A percentile compares a stretch with the other conserved stretches of the same genome.
These are phyloP conservation scores for Gracilariopsis chorda DNA, from an alignment of 23 red algal species.

Conservation along the genomic window DNA sequence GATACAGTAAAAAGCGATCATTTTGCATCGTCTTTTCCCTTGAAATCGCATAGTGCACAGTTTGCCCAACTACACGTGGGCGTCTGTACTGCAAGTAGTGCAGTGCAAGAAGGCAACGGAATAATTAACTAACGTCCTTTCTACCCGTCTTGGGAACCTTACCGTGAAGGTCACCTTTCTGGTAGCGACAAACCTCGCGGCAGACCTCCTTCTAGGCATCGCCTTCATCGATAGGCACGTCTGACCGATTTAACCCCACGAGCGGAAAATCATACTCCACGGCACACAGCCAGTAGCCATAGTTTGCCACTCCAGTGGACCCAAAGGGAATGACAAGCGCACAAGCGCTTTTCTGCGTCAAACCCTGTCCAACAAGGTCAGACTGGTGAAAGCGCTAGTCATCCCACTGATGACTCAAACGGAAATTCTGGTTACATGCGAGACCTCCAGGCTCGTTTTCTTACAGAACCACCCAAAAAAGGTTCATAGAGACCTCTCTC, in stretches of 20 bases:
- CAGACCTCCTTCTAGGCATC: neutral
- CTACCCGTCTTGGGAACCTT: neutral
- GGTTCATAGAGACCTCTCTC: neutral
- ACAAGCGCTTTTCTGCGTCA: too few species aligned
- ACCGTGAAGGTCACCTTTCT: neutral
- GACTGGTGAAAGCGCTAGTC: neutral
- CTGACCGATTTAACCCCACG: neutral
- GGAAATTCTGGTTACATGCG: neutral
- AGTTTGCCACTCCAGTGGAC: neutral
- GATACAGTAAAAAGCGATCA: too few species aligned
- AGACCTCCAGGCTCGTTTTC: neutral
- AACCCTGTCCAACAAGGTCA: slow-evolving; percentile 8
- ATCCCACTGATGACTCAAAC: slow-evolving; percentile 22
- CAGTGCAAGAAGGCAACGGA: too few species aligned
- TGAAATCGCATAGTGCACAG: too few species aligned
- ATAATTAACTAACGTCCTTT: neutral
- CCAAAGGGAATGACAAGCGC: too few species aligned
- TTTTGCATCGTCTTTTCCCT: too few species aligned
- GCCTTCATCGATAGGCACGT: slow-evolving; percentile 7
- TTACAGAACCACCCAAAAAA: slow-evolving; percentile 22
- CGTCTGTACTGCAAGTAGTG: too few species aligned
- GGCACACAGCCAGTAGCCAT: neutral
- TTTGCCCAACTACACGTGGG: too few species aligned
- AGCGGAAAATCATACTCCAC: neutral
- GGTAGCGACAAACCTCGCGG: neutral